Evolutionary conservation across 1,139 yeast genomes (phyloP), one percentile per base, ranked within the genome.

Genomic region (Suhomyces panamericanus): DNA sequence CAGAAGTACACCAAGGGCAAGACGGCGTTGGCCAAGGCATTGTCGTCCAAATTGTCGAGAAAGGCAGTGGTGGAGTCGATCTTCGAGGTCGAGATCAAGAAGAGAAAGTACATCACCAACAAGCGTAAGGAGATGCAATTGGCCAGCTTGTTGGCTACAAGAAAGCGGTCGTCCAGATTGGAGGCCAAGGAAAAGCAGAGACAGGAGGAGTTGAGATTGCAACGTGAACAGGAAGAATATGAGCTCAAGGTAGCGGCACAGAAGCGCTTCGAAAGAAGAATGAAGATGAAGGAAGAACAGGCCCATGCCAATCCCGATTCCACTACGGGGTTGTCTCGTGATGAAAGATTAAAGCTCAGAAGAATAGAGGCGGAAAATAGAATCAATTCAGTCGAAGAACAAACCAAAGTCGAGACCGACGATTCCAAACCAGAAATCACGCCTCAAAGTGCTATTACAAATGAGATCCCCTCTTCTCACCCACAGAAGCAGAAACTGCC

Each of bases 51-150:
- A 14, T 41, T 67, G 26, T 41, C 59, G 8, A 42, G 48, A 15
- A 48, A 51, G 8, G 57, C 51, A n/a, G 49, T 65, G 8, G 48
- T 67, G 9, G 69, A 66, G 17, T 43, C 55, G 9, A 49, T 66
- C 1, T 62, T 60, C 39, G 54, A 55, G n/a, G 48, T 46, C 39
- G 64, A 60, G 35, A 45, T 49, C 32, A 69, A 62, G 44, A 75
- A 75, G 51, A 66, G 82, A 49, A 71, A 66, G 52, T 63, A 64
- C 43, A 60, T 78, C 32, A 58, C 69, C 31, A 70, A 69, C 49
- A 67, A 78, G 53, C 64, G 67, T 50, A 76, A 71, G 52, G 83
- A 77, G 49, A 67, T 69, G 39, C 80, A 75, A 54, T 60, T 78
- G 62, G 67, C 70, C 27, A 73, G 70, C 36, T 60, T 78, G 42